Conservation (phyloP, 225 moss, liverwort and hornwort genomes). For the Climacium dendroides region DNA sequence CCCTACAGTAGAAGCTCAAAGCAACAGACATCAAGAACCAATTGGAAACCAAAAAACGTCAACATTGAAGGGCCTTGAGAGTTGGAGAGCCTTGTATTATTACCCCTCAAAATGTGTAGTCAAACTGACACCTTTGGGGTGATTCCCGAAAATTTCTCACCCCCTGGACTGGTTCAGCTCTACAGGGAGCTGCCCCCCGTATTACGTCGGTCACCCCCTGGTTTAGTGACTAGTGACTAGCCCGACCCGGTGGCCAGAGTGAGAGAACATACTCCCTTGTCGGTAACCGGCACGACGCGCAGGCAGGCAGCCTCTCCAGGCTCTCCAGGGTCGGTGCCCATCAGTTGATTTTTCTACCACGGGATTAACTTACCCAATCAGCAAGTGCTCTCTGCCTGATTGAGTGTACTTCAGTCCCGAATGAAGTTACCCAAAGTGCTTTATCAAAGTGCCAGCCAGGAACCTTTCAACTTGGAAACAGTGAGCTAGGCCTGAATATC, state of each 20-base stretch:
- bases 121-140: constrained; percentile 1
- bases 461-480: constrained; percentile 5
- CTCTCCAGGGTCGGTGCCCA: not conserved
- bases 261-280: not conserved
- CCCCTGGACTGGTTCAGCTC: constrained; percentile 11
- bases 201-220: not conserved
- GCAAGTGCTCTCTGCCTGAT: not conserved
- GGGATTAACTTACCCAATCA: not conserved
- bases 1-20: not conserved
- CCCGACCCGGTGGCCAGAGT: not conserved
- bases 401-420: not conserved
- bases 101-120: constrained; percentile 14
- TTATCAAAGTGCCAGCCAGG: not conserved
- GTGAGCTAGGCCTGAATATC: not conserved
- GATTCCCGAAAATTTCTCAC: not conserved
- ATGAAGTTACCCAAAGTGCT: not conserved
- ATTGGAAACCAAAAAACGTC: not conserved
- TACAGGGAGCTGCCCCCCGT: not conserved
- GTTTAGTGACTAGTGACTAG: not conserved
- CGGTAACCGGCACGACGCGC: not conserved
- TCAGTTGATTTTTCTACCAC: not conserved
- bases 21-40: not conserved
- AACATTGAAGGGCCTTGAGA: not conserved
- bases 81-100: not conserved
- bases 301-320: not conserved